Percentiles rank a stretch among this genome's conserved stretches.
Evolutionary conservation across 2,329 filamentous ascomycete species (phyloP).

Genomic region (Metarhizium guizhouense): DNA sequence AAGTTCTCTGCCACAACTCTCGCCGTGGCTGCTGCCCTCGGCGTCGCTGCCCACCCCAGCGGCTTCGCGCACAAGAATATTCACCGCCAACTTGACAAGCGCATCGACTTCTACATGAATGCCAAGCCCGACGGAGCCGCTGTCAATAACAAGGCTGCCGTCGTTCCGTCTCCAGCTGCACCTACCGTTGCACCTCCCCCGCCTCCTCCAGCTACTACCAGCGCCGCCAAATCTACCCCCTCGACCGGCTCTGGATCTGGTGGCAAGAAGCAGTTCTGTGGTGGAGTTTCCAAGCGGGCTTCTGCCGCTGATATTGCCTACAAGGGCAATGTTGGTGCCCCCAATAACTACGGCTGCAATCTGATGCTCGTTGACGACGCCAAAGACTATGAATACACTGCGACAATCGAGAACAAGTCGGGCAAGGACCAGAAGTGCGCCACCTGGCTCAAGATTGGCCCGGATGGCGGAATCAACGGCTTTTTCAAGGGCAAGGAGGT

Average conservation of each 20-base stretch:
- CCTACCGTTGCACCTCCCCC: not conserved
- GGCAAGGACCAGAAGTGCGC: constrained; percentile 27
- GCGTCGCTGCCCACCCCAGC: constrained; percentile 32
- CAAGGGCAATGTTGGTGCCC: constrained; percentile 36
- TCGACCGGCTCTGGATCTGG: constrained; percentile 10
- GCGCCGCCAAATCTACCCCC: constrained; percentile 5
- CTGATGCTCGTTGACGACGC: constrained; percentile 33
- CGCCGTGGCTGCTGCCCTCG: constrained; percentile 30
- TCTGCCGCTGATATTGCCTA: constrained; percentile 36
- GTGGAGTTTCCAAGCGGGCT: constrained; percentile 34
- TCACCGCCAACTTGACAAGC: constrained; percentile 22
- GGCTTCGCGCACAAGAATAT: constrained; percentile 26
- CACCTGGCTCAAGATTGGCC: constrained; percentile 46
- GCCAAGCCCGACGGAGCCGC: constrained; percentile 20
- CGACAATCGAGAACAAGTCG: constrained; percentile 30
- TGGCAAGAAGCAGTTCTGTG: constrained; percentile 24
- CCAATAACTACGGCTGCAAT: constrained; percentile 41
- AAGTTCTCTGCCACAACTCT: constrained; percentile 30
- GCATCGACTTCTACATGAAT: constrained; percentile 25
- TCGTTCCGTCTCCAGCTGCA: not conserved
- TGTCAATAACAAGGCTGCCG: not conserved
- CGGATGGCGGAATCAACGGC: constrained; percentile 33
- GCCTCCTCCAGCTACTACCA: constrained; percentile 7
- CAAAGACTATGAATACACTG: constrained; percentile 34
- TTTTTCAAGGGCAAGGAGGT: constrained; percentile 36